Conservation (phyloP, 345 rosid species). For the Citrus australasica region DNA sequence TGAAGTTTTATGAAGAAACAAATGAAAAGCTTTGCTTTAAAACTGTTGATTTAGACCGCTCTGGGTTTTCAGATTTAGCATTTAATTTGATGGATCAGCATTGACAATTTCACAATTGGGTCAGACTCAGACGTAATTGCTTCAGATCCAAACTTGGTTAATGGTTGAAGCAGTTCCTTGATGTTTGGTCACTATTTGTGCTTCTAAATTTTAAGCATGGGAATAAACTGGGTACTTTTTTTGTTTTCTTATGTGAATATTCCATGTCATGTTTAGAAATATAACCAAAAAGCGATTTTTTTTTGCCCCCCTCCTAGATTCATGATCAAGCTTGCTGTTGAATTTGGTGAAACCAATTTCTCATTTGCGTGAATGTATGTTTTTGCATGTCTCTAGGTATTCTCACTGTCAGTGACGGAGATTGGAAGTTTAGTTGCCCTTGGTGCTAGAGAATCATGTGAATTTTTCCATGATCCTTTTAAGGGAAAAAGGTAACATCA, state of each 20-base stretch:
- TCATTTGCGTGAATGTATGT: conserved; percentile 2
- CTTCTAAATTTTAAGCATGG: not conserved
- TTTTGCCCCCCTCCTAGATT: not conserved
- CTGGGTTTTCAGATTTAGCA: not conserved
- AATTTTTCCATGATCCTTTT: conserved; percentile 82
- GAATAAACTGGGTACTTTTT: not conserved
- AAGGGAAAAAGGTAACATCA: conserved; percentile 72
- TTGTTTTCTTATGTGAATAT: not conserved
- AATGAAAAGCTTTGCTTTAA: not conserved
- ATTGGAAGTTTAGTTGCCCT: conserved; percentile 71
- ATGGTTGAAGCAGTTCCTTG: not conserved
- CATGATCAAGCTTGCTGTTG: not conserved
- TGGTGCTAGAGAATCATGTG: conserved; percentile 68
- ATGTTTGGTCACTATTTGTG: not conserved
- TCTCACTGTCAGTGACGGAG: conserved; percentile 81
- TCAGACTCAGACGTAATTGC: not conserved
- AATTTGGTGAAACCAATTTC: not conserved
- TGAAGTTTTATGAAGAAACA: not conserved
- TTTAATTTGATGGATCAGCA: not conserved
- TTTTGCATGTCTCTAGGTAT: conserved; percentile 46
- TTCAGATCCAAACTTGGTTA: not conserved
- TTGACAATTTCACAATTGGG: not conserved
- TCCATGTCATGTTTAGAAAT: not conserved
- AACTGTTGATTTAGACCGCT: not conserved
- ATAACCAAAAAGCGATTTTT: not conserved